Conservation (phyloP, 2,329 filamentous ascomycete species). For the Aureobasidium sp. region DNA sequence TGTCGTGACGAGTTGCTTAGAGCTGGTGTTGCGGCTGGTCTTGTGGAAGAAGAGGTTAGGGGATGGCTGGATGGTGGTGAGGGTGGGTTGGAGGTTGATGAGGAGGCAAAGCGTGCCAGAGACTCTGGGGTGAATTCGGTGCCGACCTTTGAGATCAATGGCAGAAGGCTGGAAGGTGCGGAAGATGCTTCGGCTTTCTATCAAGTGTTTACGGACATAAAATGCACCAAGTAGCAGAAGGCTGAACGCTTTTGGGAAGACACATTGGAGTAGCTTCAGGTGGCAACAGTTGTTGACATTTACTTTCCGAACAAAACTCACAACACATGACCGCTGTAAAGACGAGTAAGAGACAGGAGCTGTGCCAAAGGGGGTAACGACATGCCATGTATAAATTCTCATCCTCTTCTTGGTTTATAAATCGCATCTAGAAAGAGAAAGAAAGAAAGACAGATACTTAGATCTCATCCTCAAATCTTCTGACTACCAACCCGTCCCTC, state of each 20-base stretch:
- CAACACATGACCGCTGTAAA: too few species aligned
- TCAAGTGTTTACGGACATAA: neutral
- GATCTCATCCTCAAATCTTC: constrained; percentile 58
- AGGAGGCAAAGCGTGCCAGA: neutral
- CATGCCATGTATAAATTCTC: too few species aligned
- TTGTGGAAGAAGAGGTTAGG: neutral
- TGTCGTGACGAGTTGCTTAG: neutral
- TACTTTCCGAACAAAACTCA: too few species aligned
- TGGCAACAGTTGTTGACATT: too few species aligned
- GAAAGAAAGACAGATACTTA: too few species aligned
- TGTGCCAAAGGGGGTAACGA: too few species aligned
- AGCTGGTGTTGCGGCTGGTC: neutral
- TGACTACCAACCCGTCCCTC: constrained; percentile 64
- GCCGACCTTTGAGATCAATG: neutral
- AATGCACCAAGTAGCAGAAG: too few species aligned
- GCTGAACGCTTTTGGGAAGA: too few species aligned
- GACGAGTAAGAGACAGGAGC: too few species aligned
- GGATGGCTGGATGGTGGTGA: neutral
- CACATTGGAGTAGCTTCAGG: too few species aligned
- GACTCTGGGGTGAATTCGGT: neutral
- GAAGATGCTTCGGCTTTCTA: neutral
- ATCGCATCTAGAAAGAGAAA: too few species aligned
- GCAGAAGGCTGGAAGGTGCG: neutral
- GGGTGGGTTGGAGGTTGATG: neutral
- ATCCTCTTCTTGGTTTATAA: too few species aligned